Evolutionary conservation across 2,329 filamentous ascomycete species (phyloP).

Genomic region (Neophaeococcomyces aloes): DNA sequence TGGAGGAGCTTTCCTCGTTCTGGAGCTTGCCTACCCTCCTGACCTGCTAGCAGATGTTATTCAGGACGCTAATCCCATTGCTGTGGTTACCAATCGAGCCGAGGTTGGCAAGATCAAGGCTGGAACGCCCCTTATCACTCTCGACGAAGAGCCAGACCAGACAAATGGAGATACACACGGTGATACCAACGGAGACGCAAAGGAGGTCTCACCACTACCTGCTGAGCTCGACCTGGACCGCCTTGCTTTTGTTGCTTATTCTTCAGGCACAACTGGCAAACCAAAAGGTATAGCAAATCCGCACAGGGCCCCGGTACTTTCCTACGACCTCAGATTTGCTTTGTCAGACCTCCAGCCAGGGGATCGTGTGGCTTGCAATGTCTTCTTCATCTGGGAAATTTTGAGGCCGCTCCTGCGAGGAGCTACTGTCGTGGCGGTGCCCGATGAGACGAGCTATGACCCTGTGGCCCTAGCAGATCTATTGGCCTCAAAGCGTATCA

Average conservation of each 20-base stretch:
- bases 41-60: slow-evolving; percentile 65
- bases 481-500: slow-evolving; percentile 54
- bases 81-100: slow-evolving; percentile 57
- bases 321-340: slow-evolving; percentile 61
- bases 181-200: slow-evolving; percentile 30
- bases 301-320: slow-evolving; percentile 61
- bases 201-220: slow-evolving; percentile 43
- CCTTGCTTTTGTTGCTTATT: slow-evolving; percentile 71
- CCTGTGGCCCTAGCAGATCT: slow-evolving; percentile 63
- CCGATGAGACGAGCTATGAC: slow-evolving; percentile 68
- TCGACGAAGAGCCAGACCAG: slow-evolving; percentile 42
- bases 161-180: too few relatives aligned
- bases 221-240: slow-evolving; percentile 59
- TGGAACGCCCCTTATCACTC: slow-evolving; percentile 51
- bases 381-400: slow-evolving; percentile 82
- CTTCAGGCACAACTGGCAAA: slow-evolving; percentile 64
- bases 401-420: slow-evolving; percentile 64
- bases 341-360: slow-evolving; percentile 60
- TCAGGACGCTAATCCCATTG: slow-evolving; percentile 60
- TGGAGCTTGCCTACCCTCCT: slow-evolving; percentile 68
- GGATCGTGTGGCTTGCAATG: slow-evolving; percentile 75
- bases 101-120: slow-evolving; percentile 57
- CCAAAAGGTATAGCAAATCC: slow-evolving; percentile 78
- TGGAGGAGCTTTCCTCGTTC: slow-evolving; percentile 68
- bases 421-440: slow-evolving; percentile 63